Conservation (phyloP, 768 basidiomycete genomes). For the Kwoniella sp. region DNA sequence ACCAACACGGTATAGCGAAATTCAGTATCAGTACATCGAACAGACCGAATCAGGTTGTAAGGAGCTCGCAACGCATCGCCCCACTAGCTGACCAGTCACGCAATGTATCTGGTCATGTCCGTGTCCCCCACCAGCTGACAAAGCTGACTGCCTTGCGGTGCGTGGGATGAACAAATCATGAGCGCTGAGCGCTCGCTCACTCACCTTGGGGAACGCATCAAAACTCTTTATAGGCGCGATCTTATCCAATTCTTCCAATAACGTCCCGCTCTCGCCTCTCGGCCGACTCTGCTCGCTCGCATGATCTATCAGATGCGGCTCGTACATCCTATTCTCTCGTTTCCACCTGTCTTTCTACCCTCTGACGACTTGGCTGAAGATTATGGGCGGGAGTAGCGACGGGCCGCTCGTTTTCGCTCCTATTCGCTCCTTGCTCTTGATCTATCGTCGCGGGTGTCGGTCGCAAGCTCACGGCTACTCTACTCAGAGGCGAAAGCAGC, state of each 20-base stretch:
- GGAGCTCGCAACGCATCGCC: too few relatives aligned
- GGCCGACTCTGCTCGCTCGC: conserved; percentile 24
- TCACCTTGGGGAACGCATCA: conserved; percentile 56
- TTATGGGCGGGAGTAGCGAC: too few relatives aligned
- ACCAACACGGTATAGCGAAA: too few relatives aligned
- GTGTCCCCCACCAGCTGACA: background rate
- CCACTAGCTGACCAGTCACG: too few relatives aligned
- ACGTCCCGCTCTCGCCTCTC: conserved; percentile 27
- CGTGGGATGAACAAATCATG: background rate
- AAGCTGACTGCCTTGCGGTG: background rate
- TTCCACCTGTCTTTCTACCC: background rate
- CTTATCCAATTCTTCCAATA: conserved; percentile 54
- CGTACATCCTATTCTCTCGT: conserved; percentile 38
- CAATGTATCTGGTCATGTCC: too few relatives aligned
- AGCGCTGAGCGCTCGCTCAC: background rate
- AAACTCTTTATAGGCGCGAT: conserved; percentile 55
- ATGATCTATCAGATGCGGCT: conserved; percentile 50
- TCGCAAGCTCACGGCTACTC: too few relatives aligned
- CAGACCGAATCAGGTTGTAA: too few relatives aligned
- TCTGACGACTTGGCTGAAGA: too few relatives aligned
- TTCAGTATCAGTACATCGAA: background rate
- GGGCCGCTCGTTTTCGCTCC: too few relatives aligned
- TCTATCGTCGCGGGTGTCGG: too few relatives aligned
- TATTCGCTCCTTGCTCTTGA: too few relatives aligned
- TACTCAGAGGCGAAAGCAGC: background rate